Base-by-base conservation (phyloP, 345 rosid species). In the Gossypium arboreum region DNA sequence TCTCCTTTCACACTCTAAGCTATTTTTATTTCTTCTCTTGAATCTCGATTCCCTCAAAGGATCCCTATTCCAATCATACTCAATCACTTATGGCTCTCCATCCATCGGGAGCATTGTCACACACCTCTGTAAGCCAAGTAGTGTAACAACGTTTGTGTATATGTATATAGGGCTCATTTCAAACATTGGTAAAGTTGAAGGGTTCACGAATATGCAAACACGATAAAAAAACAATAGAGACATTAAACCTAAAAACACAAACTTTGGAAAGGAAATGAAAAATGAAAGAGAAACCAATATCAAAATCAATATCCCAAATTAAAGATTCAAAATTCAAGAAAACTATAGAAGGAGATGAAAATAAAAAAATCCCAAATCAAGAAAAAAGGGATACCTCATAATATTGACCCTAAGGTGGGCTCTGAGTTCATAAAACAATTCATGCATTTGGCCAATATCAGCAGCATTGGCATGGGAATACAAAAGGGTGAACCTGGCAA, bases 401-500 rank as follows among this genome's bases (percentile, higher is more conserved):
- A 95, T 89, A 79, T 95, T 95, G 85, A 95, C 91, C 7, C 97
- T 86, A 41, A 95, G 87, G 80, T 93, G 98, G 78, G 97, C 94
- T 85, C 99, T 86, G 68, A 95, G 99, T 82, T 93, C 98, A 71
- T 89, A 84, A 88, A 95, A 93, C 66, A 93, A 94, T 83, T 95
- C 97, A 41, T 85, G 88, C 98, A 95, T 95, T 79, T 93, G 97
- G 18, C 99, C 99, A 70, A 95, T 87, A 75, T 94, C 99, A 60
- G 96, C 99, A 24, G 99, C 98, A 79, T 94, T 94, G 68, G 98
- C 99, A 75, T 94, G 99, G 1, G 99, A 94, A 77, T 94, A 93
- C 78, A 94, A 85, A 57, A 94, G 76, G 70, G 99, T 95, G 77
- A 95, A 95, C 70, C 93, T 82, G 7, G 97, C 94, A 84, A 86